These are phyloP conservation scores for Teunomyces gatunensis DNA, from an alignment of 805 yeast genomes.

Conservation along the genomic window DNA sequence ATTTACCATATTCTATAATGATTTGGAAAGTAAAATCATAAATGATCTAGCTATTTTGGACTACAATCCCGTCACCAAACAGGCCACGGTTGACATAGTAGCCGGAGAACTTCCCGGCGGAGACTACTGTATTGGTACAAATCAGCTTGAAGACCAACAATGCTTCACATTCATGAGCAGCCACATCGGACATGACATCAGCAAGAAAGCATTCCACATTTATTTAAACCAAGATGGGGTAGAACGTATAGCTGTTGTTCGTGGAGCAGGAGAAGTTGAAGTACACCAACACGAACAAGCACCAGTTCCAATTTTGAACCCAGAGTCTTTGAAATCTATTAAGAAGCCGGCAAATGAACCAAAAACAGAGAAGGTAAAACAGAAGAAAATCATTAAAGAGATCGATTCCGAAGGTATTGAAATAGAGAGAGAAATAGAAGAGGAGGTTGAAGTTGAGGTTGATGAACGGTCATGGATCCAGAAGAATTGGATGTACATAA, in stretches of 20 bases:
- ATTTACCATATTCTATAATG: neutral
- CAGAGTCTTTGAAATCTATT: conserved; percentile 12
- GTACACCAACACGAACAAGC: conserved; percentile 9
- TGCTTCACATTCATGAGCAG: conserved; percentile 26
- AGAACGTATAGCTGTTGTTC: conserved; percentile 5
- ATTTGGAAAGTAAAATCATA: neutral
- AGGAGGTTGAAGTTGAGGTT: conserved; percentile 19
- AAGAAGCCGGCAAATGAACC: conserved; percentile 8
- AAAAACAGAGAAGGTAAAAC: conserved; percentile 11
- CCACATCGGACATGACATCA: neutral
- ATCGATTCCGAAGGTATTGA: conserved; percentile 25
- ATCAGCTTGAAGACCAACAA: conserved; percentile 24
- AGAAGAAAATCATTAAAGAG: conserved; percentile 16
- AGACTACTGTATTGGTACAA: conserved; percentile 31
- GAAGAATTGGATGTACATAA: conserved; percentile 61
- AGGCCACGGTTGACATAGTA: neutral
- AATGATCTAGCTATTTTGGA: neutral
- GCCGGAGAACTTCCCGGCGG: neutral
- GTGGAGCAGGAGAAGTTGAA: conserved; percentile 6
- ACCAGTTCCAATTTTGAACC: conserved; percentile 30
- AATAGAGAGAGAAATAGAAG: conserved; percentile 18
- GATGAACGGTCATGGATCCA: conserved; percentile 49
- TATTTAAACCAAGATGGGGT: conserved; percentile 3
- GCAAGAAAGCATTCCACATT: conserved; percentile 2
- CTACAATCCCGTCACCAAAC: neutral